phyloP scores from a whole-genome alignment of 169 alveolate genomes.

The Cryptosporidium andersoni region DNA sequence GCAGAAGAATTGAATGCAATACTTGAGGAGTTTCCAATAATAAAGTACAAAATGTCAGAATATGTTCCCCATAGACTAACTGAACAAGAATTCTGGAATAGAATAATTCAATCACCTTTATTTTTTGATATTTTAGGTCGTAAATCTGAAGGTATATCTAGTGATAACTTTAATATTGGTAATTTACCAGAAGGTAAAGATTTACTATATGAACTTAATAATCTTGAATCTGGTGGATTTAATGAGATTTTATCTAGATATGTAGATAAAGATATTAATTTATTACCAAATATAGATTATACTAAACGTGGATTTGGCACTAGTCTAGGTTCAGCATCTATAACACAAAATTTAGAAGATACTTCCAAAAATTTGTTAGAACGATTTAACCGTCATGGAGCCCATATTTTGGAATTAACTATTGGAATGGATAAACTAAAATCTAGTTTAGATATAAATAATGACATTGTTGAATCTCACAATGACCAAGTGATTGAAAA shows the following conservation, averaged over 20 bases:
- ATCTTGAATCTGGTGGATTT: neutral
- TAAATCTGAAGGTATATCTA: neutral
- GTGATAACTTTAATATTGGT: constrained; percentile 35
- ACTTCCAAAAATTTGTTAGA: constrained; percentile 48
- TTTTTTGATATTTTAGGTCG: constrained; percentile 52
- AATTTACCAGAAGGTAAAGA: constrained; percentile 66
- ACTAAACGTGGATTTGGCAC: constrained; percentile 58
- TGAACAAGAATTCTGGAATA: constrained; percentile 68
- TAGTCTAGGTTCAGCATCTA: neutral
- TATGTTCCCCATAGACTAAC: constrained; percentile 69
- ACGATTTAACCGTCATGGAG: constrained; percentile 66
- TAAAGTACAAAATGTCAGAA: constrained; percentile 30
- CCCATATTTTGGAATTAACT: constrained; percentile 54
- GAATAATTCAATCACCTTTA: constrained; percentile 53
- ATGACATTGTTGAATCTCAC: constrained; percentile 31
- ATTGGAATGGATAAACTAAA: constrained; percentile 4
- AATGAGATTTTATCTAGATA: constrained; percentile 14
- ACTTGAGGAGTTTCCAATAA: constrained; percentile 55
- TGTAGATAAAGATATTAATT: constrained; percentile 40
- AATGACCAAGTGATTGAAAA: neutral
- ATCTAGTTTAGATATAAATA: constrained; percentile 4
- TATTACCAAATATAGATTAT: constrained; percentile 17
- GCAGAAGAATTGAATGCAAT: constrained; percentile 54
- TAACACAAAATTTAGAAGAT: constrained; percentile 23
- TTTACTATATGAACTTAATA: constrained; percentile 20